A percentile compares a stretch with the other conserved stretches of the same genome.
These are phyloP conservation scores for Sporisorium exsertum DNA, from an alignment of 1,284 basidiomycete species.

Conservation along the genomic window DNA sequence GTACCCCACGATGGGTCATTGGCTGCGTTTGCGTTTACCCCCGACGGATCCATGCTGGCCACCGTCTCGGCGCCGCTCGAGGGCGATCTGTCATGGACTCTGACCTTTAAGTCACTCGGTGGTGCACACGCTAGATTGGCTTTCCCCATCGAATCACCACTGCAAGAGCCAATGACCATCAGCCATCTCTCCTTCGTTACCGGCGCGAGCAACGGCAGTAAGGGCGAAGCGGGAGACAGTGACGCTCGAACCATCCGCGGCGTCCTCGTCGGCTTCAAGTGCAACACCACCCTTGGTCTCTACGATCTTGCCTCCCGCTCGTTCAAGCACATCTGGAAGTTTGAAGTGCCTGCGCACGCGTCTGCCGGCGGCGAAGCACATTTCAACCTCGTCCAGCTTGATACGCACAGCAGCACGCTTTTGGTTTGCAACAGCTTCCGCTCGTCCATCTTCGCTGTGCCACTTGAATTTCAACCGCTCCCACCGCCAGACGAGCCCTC, in stretches of 20 bases:
- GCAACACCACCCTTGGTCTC: constrained; percentile 39
- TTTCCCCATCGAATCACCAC: constrained; percentile 24
- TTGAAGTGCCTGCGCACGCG: constrained; percentile 11
- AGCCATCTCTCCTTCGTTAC: constrained; percentile 33
- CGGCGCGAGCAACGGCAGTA: constrained; percentile 1
- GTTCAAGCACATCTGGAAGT: constrained; percentile 36
- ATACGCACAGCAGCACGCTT: constrained; percentile 15
- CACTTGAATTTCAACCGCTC: constrained; percentile 25
- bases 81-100: constrained; percentile 20
- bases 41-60: constrained; percentile 30
- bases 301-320: constrained; percentile 25
- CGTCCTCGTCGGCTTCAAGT: constrained; percentile 32
- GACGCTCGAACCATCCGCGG: constrained; percentile 9
- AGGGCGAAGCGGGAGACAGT: neutral
- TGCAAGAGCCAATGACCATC: constrained; percentile 30
- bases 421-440: constrained; percentile 44
- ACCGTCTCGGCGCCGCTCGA: constrained; percentile 23
- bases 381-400: constrained; percentile 32
- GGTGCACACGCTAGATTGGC: neutral
- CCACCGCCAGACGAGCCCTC: constrained; percentile 1
- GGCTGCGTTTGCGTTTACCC: constrained; percentile 29
- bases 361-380: constrained; percentile 16
- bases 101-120: constrained; percentile 18
- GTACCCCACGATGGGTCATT: constrained; percentile 21
- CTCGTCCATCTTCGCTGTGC: constrained; percentile 38